These are phyloP conservation scores for Obba rivulosa DNA, from an alignment of 768 basidiomycete genomes.

Conservation along the genomic window DNA sequence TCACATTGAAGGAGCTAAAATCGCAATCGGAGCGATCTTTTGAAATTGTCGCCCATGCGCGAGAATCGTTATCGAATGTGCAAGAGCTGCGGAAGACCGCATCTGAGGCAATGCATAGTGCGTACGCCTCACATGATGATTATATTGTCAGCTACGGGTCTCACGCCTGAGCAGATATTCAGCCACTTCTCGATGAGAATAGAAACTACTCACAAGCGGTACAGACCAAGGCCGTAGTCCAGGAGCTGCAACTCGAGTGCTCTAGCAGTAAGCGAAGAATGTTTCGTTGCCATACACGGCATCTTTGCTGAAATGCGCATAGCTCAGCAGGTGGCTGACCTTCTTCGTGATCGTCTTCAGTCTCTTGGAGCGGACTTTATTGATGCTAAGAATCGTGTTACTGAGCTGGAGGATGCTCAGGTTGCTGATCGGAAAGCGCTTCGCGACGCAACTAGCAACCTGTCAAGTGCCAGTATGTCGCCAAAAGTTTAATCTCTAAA, in stretches of 20 bases:
- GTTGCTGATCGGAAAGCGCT: constrained; percentile 14
- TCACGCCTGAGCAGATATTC: constrained; percentile 19
- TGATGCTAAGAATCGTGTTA: constrained; percentile 34
- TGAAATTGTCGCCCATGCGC: constrained; percentile 12
- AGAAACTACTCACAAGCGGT: constrained; percentile 9
- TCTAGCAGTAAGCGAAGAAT: constrained; percentile 11
- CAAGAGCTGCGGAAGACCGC: constrained; percentile 15
- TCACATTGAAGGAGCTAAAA: constrained; percentile 16
- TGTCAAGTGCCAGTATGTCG: constrained; percentile 7
- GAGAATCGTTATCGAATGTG: constrained; percentile 15
- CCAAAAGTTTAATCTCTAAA: not conserved
- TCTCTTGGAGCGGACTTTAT: constrained; percentile 35
- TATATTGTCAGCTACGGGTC: too few species aligned
- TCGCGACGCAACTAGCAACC: constrained; percentile 1
- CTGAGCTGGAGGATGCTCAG: constrained; percentile 31
- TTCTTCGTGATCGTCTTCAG: constrained; percentile 43
- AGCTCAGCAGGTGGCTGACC: constrained; percentile 45
- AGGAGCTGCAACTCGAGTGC: constrained; percentile 16
- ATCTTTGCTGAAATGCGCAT: not conserved
- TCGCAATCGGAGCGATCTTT: constrained; percentile 18
- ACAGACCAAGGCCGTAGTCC: constrained; percentile 12
- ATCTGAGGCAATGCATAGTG: constrained; percentile 13
- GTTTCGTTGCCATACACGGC: not conserved
- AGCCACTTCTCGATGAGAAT: constrained; percentile 16
- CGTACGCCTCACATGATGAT: too few species aligned